Evolutionary conservation across 805 yeast species (phyloP).

Genomic region (Ogataea degrootiae): DNA sequence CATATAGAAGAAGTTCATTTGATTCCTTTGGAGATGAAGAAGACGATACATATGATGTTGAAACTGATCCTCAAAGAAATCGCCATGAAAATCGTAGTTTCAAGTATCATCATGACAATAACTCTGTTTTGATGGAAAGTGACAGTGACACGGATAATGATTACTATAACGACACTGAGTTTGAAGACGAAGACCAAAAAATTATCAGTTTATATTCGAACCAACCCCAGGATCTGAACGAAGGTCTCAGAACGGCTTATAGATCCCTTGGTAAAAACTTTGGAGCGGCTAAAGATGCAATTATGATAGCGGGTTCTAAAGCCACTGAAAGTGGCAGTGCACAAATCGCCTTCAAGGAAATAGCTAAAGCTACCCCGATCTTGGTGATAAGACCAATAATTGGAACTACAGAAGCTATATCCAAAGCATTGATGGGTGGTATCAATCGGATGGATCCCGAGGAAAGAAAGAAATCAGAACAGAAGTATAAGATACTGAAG

Average conservation of each 20-base stretch:
- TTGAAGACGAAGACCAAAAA: constrained; percentile 34
- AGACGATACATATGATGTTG: constrained; percentile 16
- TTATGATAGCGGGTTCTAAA: constrained; percentile 54
- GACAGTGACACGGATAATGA: constrained; percentile 26
- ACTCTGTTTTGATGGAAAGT: constrained; percentile 14
- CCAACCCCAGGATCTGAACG: constrained; percentile 68
- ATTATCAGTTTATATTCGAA: constrained; percentile 72
- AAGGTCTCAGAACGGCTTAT: constrained; percentile 76
- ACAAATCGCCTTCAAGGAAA: constrained; percentile 59
- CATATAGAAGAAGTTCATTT: constrained; percentile 20
- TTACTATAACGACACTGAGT: constrained; percentile 21
- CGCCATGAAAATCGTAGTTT: not conserved
- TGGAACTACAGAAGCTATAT: constrained; percentile 88
- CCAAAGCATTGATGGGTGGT: constrained; percentile 77
- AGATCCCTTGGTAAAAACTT: constrained; percentile 65
- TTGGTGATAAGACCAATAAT: constrained; percentile 79
- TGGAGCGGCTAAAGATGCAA: constrained; percentile 57
- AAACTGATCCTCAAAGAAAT: constrained; percentile 25
- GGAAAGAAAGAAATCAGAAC: constrained; percentile 52
- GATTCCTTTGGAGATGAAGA: constrained; percentile 27
- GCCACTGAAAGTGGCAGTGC: constrained; percentile 63
- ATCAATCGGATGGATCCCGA: constrained; percentile 74
- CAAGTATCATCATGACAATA: constrained; percentile 2
- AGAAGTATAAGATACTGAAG: constrained; percentile 49
- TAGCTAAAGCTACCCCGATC: constrained; percentile 75